phyloP scores from a whole-genome alignment of 495 filamentous ascomycete genomes.

The Pseudotulostoma volvatum region DNA sequence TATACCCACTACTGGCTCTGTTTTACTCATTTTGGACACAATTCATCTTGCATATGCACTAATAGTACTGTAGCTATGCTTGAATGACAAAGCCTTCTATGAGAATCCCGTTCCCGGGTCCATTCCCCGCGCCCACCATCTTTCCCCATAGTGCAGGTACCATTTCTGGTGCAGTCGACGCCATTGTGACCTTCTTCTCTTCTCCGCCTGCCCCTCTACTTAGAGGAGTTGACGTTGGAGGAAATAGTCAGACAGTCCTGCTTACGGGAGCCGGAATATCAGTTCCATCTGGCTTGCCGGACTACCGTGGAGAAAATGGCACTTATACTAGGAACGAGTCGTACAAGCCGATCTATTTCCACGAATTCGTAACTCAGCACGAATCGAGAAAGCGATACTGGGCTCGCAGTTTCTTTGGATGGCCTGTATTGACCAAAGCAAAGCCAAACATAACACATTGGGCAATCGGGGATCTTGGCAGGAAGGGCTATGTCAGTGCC shows the following conservation, averaged over 20 bases:
- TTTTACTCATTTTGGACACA: no score
- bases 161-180: slow-evolving; percentile 54
- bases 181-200: slow-evolving; percentile 57
- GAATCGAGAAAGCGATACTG: slow-evolving; percentile 89
- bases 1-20: no score
- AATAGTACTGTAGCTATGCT: no score
- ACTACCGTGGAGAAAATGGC: slow-evolving; percentile 79
- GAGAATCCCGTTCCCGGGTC: slow-evolving; percentile 80
- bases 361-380: slow-evolving; percentile 70
- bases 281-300: slow-evolving; percentile 80
- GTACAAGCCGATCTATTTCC: slow-evolving; percentile 83
- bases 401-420: slow-evolving; percentile 88
- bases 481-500: slow-evolving; percentile 51
- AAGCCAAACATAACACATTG: slow-evolving; percentile 66
- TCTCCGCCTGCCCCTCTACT: slow-evolving; percentile 33
- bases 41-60: no score
- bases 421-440: slow-evolving; percentile 62
- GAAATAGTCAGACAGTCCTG: slow-evolving; percentile 45
- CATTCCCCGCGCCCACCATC: slow-evolving; percentile 62
- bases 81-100: no score
- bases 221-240: slow-evolving; percentile 30
- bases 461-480: slow-evolving; percentile 53
- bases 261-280: slow-evolving; percentile 88
- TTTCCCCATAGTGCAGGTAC: slow-evolving; percentile 54
- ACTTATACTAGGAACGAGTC: slow-evolving; percentile 82